Conservation (phyloP, 768 basidiomycete genomes). For the Agaricus subrufescens region DNA sequence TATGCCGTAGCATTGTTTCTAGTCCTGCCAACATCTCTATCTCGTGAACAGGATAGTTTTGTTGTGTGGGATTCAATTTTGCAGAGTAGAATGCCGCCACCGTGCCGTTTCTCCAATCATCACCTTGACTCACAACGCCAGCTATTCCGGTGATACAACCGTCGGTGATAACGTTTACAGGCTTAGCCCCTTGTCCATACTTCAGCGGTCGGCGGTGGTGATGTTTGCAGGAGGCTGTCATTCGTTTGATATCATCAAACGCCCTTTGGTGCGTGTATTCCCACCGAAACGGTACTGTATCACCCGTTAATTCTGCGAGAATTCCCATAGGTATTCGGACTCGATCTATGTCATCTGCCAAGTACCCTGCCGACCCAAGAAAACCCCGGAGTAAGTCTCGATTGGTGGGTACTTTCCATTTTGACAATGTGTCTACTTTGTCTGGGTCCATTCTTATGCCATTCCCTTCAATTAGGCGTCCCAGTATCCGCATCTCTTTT, state of each 20-base stretch:
- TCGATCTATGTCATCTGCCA: constrained; percentile 26
- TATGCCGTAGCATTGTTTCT: constrained; percentile 25
- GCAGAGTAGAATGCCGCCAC: constrained; percentile 30
- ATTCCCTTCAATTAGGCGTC: constrained; percentile 23
- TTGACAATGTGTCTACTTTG: constrained; percentile 32
- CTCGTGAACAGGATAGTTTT: constrained; percentile 36
- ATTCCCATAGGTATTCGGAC: constrained; percentile 35
- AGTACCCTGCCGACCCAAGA: constrained; percentile 19
- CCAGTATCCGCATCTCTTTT: constrained; percentile 19
- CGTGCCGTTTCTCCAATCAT: constrained; percentile 17
- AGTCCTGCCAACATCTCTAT: constrained; percentile 32
- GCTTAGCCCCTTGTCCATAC: constrained; percentile 13
- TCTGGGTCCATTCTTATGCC: constrained; percentile 41
- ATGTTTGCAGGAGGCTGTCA: constrained; percentile 15
- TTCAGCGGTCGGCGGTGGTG: constrained; percentile 18
- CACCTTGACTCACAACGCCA: constrained; percentile 22
- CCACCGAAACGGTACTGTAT: constrained; percentile 22
- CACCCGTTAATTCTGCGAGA: constrained; percentile 20
- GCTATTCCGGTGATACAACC: constrained; percentile 24
- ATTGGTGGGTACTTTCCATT: constrained; percentile 30
- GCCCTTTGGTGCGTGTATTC: constrained; percentile 24
- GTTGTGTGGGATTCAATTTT: constrained; percentile 30
- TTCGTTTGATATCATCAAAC: constrained; percentile 29
- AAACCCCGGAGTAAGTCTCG: constrained; percentile 29
- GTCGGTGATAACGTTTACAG: constrained; percentile 27